phyloP scores from a whole-genome alignment of 371 early-diverging fungal species.

The Mucor saturninus region DNA sequence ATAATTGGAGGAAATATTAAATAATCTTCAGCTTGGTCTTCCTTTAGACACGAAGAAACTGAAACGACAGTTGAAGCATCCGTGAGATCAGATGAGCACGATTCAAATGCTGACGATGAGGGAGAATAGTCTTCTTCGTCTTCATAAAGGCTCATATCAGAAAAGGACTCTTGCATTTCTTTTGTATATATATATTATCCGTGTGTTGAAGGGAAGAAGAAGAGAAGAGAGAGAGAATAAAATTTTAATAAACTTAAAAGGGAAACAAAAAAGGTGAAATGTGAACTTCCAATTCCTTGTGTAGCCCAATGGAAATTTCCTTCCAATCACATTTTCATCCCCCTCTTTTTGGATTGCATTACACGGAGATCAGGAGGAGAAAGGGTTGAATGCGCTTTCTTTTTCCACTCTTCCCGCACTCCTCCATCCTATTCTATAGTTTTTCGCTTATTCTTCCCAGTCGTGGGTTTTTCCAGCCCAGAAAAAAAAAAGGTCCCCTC shows the following conservation, averaged over 20 bases:
- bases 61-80: constrained; percentile 17
- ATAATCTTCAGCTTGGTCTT: neutral
- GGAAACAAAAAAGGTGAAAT: constrained; percentile 8
- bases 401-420: neutral
- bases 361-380: neutral
- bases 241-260: neutral
- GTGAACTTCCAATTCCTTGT: neutral
- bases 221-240: neutral
- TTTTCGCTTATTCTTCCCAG: too few species aligned
- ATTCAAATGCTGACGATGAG: constrained; percentile 24
- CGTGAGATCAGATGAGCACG: constrained; percentile 20
- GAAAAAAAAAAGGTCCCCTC: too few species aligned
- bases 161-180: neutral
- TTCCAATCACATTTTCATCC: neutral
- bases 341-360: neutral
- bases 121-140: constrained; percentile 12
- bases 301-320: neutral
- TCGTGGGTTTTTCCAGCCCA: too few species aligned
- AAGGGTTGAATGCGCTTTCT: neutral
- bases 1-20: constrained; percentile 12
- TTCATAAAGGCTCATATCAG: neutral
- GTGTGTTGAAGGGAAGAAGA: neutral
- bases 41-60: neutral
- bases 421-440: too few species aligned
- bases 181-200: neutral